phyloP scores from a whole-genome alignment of 495 filamentous ascomycete species.

The Penicillium tannophilum region DNA sequence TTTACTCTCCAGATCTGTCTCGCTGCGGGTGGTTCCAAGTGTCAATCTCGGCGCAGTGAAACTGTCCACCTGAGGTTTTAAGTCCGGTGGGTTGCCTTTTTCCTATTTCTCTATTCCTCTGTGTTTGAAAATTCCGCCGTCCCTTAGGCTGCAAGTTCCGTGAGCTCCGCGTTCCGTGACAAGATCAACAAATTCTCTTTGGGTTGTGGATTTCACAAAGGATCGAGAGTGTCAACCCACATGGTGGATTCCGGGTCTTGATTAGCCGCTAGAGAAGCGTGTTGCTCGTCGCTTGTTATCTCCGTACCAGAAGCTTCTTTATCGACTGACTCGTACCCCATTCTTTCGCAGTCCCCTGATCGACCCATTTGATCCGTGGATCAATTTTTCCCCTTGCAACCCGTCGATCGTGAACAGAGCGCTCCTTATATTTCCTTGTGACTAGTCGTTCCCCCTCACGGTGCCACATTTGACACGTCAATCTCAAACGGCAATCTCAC shows the following conservation, averaged over 20 bases:
- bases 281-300: constrained; percentile 14
- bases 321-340: constrained; percentile 12
- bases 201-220: neutral
- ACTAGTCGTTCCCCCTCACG: constrained; percentile 21
- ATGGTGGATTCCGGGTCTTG: constrained; percentile 31
- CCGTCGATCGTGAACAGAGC: constrained; percentile 8
- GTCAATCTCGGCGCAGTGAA: constrained; percentile 4
- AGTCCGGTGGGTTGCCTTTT: constrained; percentile 6
- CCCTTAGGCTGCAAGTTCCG: neutral
- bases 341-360: constrained; percentile 20
- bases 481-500: constrained; percentile 6
- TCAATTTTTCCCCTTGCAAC: constrained; percentile 22
- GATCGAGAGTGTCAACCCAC: constrained; percentile 26
- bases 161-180: neutral
- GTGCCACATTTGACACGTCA: constrained; percentile 29
- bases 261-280: constrained; percentile 32
- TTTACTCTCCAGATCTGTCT: constrained; percentile 12
- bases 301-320: constrained; percentile 28
- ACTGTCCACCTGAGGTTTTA: constrained; percentile 2
- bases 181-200: neutral
- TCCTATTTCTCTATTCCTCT: neutral
- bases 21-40: neutral
- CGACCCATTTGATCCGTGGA: constrained; percentile 8
- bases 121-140: neutral
- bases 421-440: constrained; percentile 10